These are phyloP conservation scores for Canna indica DNA, from an alignment of 176 grass and related monocot genomes.

Conservation along the genomic window DNA sequence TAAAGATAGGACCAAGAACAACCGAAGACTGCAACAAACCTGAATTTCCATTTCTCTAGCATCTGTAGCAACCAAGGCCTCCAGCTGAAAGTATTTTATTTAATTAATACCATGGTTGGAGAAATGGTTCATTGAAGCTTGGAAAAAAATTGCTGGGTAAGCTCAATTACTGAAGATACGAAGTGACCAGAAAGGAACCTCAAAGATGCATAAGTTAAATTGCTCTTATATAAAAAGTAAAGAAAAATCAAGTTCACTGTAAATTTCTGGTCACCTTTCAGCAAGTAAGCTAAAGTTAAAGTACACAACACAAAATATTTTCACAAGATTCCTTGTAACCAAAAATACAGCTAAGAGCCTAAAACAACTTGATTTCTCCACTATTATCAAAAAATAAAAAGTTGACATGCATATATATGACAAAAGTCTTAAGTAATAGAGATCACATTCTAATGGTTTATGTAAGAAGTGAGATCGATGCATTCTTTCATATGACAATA, in stretches of 20 bases:
- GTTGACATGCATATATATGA: neutral
- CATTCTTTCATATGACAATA: neutral
- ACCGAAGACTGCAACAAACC: constrained; percentile 25
- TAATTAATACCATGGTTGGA: constrained; percentile 10
- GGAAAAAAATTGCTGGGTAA: neutral
- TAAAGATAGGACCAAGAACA: neutral
- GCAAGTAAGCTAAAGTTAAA: no score
- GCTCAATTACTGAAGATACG: neutral
- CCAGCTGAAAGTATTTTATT: constrained; percentile 41
- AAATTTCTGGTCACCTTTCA: no score
- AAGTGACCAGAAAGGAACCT: neutral
- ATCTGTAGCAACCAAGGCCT: constrained; percentile 70
- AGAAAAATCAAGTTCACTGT: no score
- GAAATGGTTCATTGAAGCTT: neutral
- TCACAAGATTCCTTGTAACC: no score
- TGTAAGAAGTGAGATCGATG: neutral
- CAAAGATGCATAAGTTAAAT: neutral
- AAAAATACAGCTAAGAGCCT: neutral
- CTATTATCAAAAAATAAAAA: neutral
- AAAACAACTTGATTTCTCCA: neutral
- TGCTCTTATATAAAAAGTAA: no score
- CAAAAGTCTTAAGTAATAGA: neutral
- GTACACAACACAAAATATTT: no score
- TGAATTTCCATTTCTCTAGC: constrained; percentile 74
- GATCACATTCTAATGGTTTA: neutral